Percentiles rank a stretch among this genome's conserved stretches.
phyloP scores from a whole-genome alignment of 75 land plant genomes.

The Picea glauca region DNA sequence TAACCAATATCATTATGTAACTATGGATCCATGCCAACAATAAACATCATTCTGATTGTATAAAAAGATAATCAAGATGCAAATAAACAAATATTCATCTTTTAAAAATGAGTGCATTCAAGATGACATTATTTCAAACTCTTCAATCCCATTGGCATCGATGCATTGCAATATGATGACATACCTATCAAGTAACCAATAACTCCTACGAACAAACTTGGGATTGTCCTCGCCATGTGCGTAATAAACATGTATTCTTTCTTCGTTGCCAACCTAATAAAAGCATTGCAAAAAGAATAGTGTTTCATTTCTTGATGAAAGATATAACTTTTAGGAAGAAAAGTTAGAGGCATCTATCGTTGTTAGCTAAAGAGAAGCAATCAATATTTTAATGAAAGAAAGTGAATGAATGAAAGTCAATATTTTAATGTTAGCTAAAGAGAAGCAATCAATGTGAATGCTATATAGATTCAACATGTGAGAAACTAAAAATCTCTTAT shows the following conservation, averaged over 20 bases:
- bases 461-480: not conserved
- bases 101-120: no score
- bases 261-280: constrained; percentile 73
- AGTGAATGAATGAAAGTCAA: no score
- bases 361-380: not conserved
- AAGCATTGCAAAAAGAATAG: not conserved
- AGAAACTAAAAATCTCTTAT: not conserved
- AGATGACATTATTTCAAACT: no score
- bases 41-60: no score
- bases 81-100: no score
- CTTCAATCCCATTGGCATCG: no score
- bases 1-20: no score
- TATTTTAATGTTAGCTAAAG: not conserved
- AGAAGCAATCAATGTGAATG: not conserved
- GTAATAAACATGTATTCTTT: constrained; percentile 86
- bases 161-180: not conserved
- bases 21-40: no score
- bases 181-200: constrained; percentile 91
- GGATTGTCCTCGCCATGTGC: constrained; percentile 80
- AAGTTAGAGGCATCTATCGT: no score
- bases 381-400: not conserved
- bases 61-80: no score
- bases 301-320: not conserved
- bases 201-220: constrained; percentile 73
- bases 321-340: no score